Conservation (phyloP, 306 rosid species). For the Castanea mollissima region DNA sequence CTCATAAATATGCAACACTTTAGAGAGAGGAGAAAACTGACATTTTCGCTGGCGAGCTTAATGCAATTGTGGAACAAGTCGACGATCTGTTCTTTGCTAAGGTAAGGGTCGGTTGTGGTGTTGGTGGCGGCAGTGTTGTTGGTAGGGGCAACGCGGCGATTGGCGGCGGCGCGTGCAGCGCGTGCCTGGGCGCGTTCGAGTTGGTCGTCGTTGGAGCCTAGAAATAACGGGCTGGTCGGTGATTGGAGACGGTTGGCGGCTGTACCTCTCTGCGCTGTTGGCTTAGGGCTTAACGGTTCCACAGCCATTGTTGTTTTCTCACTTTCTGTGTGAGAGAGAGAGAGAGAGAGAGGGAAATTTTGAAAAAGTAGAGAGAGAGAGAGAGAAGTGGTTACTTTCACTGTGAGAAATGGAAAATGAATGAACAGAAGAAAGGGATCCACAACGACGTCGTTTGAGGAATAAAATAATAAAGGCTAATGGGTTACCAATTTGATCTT, state of each 20-base stretch:
- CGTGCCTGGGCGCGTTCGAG: slow-evolving; percentile 58
- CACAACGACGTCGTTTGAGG: too few species aligned
- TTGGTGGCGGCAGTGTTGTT: neutral
- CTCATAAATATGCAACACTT: neutral
- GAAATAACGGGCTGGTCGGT: slow-evolving; percentile 54
- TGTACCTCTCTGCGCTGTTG: slow-evolving; percentile 32
- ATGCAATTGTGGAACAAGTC: slow-evolving; percentile 58
- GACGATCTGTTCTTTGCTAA: slow-evolving; percentile 43
- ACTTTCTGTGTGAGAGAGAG: neutral
- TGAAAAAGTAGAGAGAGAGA: neutral
- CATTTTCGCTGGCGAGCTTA: slow-evolving; percentile 62
- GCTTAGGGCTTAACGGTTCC: slow-evolving; percentile 40
- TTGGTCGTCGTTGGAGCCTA: slow-evolving; percentile 53
- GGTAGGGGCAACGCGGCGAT: slow-evolving; percentile 36
- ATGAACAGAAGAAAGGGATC: too few species aligned
- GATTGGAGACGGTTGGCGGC: slow-evolving; percentile 46
- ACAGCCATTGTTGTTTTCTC: slow-evolving; percentile 18
- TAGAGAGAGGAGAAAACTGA: neutral
- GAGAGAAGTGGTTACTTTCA: neutral
- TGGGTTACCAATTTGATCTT: too few species aligned
- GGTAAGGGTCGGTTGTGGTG: neutral
- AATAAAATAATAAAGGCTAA: too few species aligned
- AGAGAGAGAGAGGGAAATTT: neutral
- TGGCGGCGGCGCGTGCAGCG: slow-evolving; percentile 51
- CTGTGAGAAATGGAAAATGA: too few species aligned